Evolutionary conservation across 2,329 filamentous ascomycete species (phyloP).

Genomic region (Xylaria sp.): DNA sequence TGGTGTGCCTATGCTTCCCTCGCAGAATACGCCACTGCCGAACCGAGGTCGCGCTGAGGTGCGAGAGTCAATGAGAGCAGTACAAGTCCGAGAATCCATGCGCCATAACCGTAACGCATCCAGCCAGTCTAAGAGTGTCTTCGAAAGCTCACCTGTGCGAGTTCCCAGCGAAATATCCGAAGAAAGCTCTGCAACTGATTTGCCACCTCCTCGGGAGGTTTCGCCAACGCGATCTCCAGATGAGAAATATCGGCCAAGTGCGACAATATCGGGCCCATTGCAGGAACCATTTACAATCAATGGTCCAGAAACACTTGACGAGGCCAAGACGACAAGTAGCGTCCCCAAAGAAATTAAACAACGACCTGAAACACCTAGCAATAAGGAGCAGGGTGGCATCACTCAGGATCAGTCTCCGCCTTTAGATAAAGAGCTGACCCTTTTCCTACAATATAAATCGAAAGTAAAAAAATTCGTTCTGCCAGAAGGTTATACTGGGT

Average conservation of each 20-base stretch:
- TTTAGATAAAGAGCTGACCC: constrained; percentile 83
- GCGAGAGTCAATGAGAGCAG: constrained; percentile 82
- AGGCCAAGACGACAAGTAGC: constrained; percentile 40
- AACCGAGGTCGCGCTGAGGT: constrained; percentile 83
- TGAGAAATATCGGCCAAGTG: constrained; percentile 70
- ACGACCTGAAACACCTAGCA: constrained; percentile 53
- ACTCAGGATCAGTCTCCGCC: constrained; percentile 75
- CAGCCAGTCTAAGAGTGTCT: constrained; percentile 55
- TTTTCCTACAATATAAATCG: constrained; percentile 96
- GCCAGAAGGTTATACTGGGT: constrained; percentile 81
- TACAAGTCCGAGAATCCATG: constrained; percentile 64
- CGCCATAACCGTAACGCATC: constrained; percentile 62
- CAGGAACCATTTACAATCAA: constrained; percentile 59
- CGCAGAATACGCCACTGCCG: constrained; percentile 83
- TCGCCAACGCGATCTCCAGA: constrained; percentile 70
- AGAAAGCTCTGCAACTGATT: constrained; percentile 56
- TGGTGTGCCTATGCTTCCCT: constrained; percentile 86
- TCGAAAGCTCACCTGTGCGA: constrained; percentile 71
- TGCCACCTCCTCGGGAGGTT: constrained; percentile 50
- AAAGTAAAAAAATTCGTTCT: constrained; percentile 97
- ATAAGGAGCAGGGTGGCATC: constrained; percentile 65
- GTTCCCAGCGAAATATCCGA: constrained; percentile 72
- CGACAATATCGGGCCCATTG: constrained; percentile 69
- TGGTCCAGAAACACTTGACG: constrained; percentile 48
- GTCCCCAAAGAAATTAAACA: constrained; percentile 40